Evolutionary conservation across 176 grass and related monocot species (phyloP).

Genomic region (Raddia guianensis): DNA sequence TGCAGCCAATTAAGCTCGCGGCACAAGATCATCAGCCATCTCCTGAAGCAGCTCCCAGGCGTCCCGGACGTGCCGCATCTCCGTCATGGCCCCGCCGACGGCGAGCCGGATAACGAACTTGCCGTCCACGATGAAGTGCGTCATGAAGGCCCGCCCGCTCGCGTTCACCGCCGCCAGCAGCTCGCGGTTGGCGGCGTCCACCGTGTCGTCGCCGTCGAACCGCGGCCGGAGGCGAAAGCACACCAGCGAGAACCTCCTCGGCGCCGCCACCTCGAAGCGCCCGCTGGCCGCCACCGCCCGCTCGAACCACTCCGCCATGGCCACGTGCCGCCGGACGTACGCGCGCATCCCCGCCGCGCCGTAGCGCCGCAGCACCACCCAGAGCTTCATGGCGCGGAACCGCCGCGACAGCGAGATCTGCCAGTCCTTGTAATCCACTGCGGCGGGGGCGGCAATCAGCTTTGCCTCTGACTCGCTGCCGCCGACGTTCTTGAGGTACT

Average conservation of each 20-base stretch:
- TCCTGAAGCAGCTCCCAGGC: conserved; percentile 48
- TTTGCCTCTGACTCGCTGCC: background rate
- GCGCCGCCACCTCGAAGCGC: conserved; percentile 55
- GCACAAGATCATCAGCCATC: conserved; percentile 27
- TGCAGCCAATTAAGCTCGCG: background rate
- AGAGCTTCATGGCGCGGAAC: conserved; percentile 51
- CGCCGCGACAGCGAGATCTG: conserved; percentile 48
- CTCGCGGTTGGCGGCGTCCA: conserved; percentile 38
- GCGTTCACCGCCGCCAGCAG: conserved; percentile 50
- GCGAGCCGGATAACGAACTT: conserved; percentile 51
- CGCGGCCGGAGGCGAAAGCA: conserved; percentile 42
- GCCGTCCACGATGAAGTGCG: conserved; percentile 44
- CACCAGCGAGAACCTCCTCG: conserved; percentile 45
- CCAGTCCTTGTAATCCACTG: conserved; percentile 60
- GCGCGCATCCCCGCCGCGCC: conserved; percentile 34
- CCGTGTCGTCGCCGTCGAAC: background rate
- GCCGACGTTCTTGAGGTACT: conserved; percentile 45
- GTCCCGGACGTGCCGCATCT: conserved; percentile 43
- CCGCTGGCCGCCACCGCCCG: conserved; percentile 23
- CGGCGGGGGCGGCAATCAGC: background rate
- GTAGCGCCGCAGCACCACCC: conserved; percentile 49
- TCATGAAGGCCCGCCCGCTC: conserved; percentile 53
- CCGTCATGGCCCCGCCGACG: conserved; percentile 44
- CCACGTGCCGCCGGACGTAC: conserved; percentile 35
- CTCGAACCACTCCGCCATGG: conserved; percentile 57